Conservation (phyloP, 257 asterid genomes). For the Solanum stenotomum region DNA sequence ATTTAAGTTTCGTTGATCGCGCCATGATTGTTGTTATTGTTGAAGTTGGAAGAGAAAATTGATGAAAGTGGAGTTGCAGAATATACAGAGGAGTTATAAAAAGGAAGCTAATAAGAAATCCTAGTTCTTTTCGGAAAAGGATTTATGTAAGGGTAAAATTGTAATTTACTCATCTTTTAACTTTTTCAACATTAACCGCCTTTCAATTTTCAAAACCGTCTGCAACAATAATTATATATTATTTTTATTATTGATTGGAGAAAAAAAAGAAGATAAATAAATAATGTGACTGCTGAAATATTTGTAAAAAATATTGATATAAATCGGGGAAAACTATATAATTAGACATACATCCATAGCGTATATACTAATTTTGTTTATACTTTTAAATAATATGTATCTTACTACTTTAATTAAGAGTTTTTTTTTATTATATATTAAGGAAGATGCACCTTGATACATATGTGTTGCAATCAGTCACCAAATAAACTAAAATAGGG, state of each 20-base stretch:
- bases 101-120: background rate
- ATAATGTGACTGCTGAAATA: background rate
- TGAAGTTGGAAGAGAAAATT: background rate
- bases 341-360: too few species aligned
- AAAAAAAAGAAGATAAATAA: background rate
- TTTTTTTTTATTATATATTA: too few species aligned
- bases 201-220: background rate
- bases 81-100: background rate
- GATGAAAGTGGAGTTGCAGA: background rate
- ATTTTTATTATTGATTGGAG: background rate
- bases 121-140: background rate
- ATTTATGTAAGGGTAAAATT: background rate
- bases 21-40: background rate
- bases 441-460: background rate
- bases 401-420: too few species aligned
- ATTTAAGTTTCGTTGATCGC: background rate
- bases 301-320: background rate
- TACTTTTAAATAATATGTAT: too few species aligned
- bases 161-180: background rate
- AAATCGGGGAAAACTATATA: too few species aligned
- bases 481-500: too few species aligned
- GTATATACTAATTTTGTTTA: too few species aligned
- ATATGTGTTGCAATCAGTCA: background rate
- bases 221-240: background rate
- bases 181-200: background rate